Evolutionary conservation across 2,329 filamentous ascomycete genomes (phyloP).

Genomic region (Monosporascus sp.): DNA sequence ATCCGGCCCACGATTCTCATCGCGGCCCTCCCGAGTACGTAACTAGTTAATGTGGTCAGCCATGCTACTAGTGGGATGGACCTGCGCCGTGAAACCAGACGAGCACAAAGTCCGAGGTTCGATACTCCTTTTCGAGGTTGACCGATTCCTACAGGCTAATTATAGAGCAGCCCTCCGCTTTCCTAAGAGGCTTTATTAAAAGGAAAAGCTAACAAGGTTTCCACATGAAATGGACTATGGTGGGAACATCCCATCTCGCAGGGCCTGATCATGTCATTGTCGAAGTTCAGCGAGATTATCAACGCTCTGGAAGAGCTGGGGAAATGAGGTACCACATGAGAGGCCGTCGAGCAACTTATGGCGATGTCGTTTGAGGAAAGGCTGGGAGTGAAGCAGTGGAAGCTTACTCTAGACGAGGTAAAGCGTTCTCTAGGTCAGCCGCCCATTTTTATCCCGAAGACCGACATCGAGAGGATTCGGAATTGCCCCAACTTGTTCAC

Average conservation of each 20-base stretch:
- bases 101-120: slow-evolving; percentile 12
- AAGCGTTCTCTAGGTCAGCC: slow-evolving; percentile 2
- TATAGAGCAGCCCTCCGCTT: background rate
- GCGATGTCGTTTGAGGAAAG: slow-evolving; percentile 12
- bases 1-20: no score
- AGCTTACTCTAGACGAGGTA: background rate
- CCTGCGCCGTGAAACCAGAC: slow-evolving; percentile 10
- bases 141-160: slow-evolving; percentile 21
- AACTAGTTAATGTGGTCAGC: no score
- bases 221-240: slow-evolving; percentile 10
- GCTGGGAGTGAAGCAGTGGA: slow-evolving; percentile 13
- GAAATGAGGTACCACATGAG: background rate
- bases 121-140: slow-evolving; percentile 22
- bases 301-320: background rate
- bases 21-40: no score
- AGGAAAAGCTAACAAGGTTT: slow-evolving; percentile 15
- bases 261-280: slow-evolving; percentile 9
- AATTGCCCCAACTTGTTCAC: slow-evolving; percentile 24
- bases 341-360: background rate
- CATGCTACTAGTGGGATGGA: slow-evolving; percentile 17
- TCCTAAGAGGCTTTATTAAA: background rate
- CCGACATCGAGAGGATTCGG: slow-evolving; percentile 19
- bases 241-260: slow-evolving; percentile 17
- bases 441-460: slow-evolving; percentile 18
- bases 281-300: slow-evolving; percentile 12